A percentile compares a stretch with the other conserved stretches of the same genome.
These are phyloP conservation scores for Tetrahymena malaccensis DNA, from an alignment of 73 alveolate genomes.

Conservation along the genomic window DNA sequence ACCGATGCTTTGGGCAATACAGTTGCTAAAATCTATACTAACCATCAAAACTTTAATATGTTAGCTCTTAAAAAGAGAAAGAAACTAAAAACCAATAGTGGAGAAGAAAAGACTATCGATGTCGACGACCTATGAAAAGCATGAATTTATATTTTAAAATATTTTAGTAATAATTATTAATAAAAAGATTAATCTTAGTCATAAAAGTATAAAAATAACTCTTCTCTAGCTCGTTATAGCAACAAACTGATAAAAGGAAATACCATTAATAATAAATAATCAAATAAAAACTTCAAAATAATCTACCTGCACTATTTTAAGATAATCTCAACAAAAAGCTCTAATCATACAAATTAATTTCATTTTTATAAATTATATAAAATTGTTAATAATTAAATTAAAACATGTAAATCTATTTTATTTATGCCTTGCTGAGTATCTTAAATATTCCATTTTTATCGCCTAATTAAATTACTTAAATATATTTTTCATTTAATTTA, in stretches of 20 bases:
- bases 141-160: neutral
- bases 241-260: neutral
- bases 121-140: neutral
- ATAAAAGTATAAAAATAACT: too few species aligned
- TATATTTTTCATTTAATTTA: too few species aligned
- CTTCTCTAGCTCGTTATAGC: neutral
- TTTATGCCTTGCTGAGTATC: neutral
- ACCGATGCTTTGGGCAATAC: slow-evolving; percentile 63
- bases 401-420: neutral
- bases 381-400: neutral
- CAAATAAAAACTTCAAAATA: too few species aligned
- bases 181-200: neutral
- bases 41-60: slow-evolving; percentile 57
- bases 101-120: neutral
- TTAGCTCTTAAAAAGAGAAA: slow-evolving; percentile 58
- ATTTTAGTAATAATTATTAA: neutral
- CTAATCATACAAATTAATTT: neutral
- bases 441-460: neutral
- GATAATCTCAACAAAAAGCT: neutral
- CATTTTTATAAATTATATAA: too few species aligned
- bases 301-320: neutral
- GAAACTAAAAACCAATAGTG: neutral
- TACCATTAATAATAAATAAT: neutral
- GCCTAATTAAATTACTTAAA: neutral
- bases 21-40: slow-evolving; percentile 62